Conservation (phyloP, 106 monocot species). For the Chionographis japonica region DNA sequence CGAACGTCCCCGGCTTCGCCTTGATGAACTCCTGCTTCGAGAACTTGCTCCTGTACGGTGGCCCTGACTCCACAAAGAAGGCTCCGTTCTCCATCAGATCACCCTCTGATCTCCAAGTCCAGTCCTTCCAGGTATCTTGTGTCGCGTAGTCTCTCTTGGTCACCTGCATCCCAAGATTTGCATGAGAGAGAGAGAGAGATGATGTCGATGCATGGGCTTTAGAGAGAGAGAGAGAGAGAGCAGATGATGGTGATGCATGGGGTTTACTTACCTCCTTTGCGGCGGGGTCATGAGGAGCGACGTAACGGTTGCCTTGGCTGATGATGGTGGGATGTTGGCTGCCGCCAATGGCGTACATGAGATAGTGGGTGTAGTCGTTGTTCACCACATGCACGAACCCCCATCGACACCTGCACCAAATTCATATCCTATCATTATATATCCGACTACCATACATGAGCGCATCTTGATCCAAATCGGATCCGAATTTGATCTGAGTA, state of each 20-base stretch:
- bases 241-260: background rate
- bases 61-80: slow-evolving; percentile 2
- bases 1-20: background rate
- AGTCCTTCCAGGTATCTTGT: slow-evolving; percentile 2
- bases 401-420: slow-evolving; percentile 7
- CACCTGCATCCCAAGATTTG: background rate
- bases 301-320: slow-evolving; percentile 21
- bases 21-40: background rate
- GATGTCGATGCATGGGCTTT: background rate
- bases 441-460: no score
- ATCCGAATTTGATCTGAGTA: no score
- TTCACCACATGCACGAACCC: slow-evolving; percentile 36
- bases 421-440: no score
- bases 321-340: slow-evolving; percentile 36
- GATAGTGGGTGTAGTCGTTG: slow-evolving; percentile 26
- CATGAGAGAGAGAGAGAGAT: no score
- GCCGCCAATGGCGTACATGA: slow-evolving; percentile 43
- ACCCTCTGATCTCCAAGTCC: slow-evolving; percentile 10
- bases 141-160: background rate
- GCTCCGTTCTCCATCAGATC: slow-evolving; percentile 5
- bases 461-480: no score
- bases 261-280: slow-evolving; percentile 27
- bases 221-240: background rate
- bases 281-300: slow-evolving; percentile 20
- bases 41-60: background rate